phyloP scores from a whole-genome alignment of 2,329 filamentous ascomycete species.

The Didymellaceae sp. region DNA sequence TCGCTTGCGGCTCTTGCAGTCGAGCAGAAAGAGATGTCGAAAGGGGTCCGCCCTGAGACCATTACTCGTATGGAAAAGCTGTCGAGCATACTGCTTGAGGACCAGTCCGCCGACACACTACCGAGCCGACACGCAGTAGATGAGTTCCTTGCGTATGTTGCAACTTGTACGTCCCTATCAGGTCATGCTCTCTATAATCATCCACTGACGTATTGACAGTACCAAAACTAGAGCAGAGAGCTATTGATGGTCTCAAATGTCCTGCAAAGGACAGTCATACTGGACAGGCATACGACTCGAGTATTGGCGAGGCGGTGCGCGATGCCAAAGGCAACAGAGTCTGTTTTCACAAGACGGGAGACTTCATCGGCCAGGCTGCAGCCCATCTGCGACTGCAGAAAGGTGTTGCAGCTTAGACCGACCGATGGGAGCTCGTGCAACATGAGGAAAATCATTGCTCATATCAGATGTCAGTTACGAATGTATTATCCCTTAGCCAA shows the following conservation, averaged over 20 bases:
- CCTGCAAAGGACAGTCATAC: constrained; percentile 45
- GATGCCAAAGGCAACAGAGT: constrained; percentile 45
- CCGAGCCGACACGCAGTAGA: constrained; percentile 41
- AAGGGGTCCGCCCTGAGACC: constrained; percentile 40
- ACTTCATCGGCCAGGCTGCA: constrained; percentile 46
- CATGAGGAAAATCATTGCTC: too few species aligned
- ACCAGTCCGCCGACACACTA: constrained; percentile 35
- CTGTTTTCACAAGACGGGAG: constrained; percentile 46
- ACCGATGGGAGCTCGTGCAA: constrained; percentile 32
- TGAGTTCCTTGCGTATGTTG: constrained; percentile 43
- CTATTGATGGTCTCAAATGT: constrained; percentile 38
- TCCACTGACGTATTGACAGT: constrained; percentile 16
- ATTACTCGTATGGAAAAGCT: constrained; percentile 41
- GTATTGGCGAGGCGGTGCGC: constrained; percentile 41
- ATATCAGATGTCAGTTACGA: too few species aligned
- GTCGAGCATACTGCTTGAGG: constrained; percentile 33
- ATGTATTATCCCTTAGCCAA: too few species aligned
- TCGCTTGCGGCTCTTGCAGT: constrained; percentile 37
- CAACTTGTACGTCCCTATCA: constrained; percentile 35
- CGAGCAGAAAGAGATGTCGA: constrained; percentile 41
- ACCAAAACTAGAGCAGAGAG: constrained; percentile 38
- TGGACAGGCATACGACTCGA: constrained; percentile 40
- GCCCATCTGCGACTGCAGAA: constrained; percentile 33
- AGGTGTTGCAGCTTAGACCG: constrained; percentile 28
- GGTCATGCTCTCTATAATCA: neutral